phyloP scores from a whole-genome alignment of 768 basidiomycete genomes.

The Phylloporus sp. region DNA sequence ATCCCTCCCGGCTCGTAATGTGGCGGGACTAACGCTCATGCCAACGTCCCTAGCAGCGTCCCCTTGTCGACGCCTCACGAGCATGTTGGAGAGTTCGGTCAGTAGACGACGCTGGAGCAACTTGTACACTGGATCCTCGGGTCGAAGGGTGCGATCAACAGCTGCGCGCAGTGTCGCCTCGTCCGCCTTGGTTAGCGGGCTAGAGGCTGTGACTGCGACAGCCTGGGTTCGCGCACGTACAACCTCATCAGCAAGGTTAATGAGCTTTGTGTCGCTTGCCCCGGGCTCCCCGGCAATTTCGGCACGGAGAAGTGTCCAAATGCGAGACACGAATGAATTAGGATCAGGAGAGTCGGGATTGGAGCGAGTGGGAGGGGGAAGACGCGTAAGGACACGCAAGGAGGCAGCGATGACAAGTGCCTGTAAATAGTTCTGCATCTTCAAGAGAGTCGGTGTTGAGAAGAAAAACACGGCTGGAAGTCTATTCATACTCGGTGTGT shows the following conservation, averaged over 20 bases:
- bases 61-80: slow-evolving; percentile 20
- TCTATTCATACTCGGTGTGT: slow-evolving; percentile 30
- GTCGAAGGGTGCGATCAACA: slow-evolving; percentile 59
- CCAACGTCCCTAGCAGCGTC: neutral
- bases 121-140: slow-evolving; percentile 62
- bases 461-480: slow-evolving; percentile 71
- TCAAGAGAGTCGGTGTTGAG: slow-evolving; percentile 47
- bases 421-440: slow-evolving; percentile 66
- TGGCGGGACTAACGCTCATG: slow-evolving; percentile 14
- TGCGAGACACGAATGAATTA: slow-evolving; percentile 49
- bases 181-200: slow-evolving; percentile 34
- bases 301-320: slow-evolving; percentile 61
- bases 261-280: slow-evolving; percentile 47
- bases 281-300: slow-evolving; percentile 44
- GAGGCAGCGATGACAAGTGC: slow-evolving; percentile 64
- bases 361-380: slow-evolving; percentile 24
- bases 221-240: slow-evolving; percentile 45
- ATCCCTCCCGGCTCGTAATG: slow-evolving; percentile 32
- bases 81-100: slow-evolving; percentile 32
- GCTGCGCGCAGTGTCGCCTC: slow-evolving; percentile 54
- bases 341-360: slow-evolving; percentile 8
- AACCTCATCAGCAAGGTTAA: slow-evolving; percentile 74
- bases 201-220: neutral
- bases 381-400: slow-evolving; percentile 52
- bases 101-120: slow-evolving; percentile 60